Evolutionary conservation across 768 basidiomycete species (phyloP).

Genomic region (Boletus coccyginus): DNA sequence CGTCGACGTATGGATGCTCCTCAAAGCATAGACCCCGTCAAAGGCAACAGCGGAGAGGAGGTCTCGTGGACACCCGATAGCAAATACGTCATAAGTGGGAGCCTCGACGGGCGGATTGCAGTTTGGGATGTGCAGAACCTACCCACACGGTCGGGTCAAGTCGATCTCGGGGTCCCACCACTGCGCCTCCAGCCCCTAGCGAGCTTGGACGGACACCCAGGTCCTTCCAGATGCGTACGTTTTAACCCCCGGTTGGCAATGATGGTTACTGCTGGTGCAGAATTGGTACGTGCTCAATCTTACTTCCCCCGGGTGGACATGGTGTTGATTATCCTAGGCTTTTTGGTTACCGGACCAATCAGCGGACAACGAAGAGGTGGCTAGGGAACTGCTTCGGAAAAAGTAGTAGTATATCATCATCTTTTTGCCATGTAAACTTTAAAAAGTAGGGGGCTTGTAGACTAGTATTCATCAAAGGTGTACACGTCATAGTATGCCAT

Average conservation of each 20-base stretch:
- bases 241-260: conserved; percentile 91
- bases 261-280: conserved; percentile 81
- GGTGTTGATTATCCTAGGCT: conserved; percentile 40
- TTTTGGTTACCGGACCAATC: conserved; percentile 69
- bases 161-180: conserved; percentile 55
- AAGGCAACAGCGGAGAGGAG: conserved; percentile 90
- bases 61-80: conserved; percentile 94
- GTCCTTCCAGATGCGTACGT: conserved; percentile 79
- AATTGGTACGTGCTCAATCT: conserved; percentile 57
- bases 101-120: conserved; percentile 77
- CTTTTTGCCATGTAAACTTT: background rate
- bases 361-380: conserved; percentile 68
- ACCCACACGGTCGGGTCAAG: conserved; percentile 46
- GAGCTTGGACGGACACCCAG: conserved; percentile 74
- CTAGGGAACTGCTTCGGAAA: conserved; percentile 65
- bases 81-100: conserved; percentile 84
- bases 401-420: conserved; percentile 22
- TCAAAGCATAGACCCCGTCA: conserved; percentile 61
- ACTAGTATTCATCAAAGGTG: background rate
- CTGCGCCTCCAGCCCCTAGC: conserved; percentile 47
- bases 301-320: background rate
- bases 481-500: background rate
- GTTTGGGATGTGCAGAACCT: conserved; percentile 84
- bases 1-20: conserved; percentile 49
- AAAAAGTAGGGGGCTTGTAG: background rate